Evolutionary conservation across 768 basidiomycete genomes (phyloP).

Genomic region (Cyclocybe cylindracea): DNA sequence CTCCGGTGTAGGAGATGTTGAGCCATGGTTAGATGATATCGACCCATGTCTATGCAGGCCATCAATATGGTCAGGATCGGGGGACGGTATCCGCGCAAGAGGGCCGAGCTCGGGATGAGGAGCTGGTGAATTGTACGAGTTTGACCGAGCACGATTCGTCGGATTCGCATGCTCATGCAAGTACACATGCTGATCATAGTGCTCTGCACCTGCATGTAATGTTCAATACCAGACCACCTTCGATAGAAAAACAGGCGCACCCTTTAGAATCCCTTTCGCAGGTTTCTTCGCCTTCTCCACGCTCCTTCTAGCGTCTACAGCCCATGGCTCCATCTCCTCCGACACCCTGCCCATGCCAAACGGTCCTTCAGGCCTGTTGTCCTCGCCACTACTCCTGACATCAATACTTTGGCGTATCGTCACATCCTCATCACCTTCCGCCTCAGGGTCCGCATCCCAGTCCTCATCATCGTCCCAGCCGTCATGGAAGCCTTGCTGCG

Average conservation of each 20-base stretch:
- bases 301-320: slow-evolving; percentile 69
- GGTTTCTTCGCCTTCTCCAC: slow-evolving; percentile 67
- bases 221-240: not conserved
- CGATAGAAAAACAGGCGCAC: slow-evolving; percentile 45
- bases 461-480: slow-evolving; percentile 83
- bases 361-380: slow-evolving; percentile 29
- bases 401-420: slow-evolving; percentile 70
- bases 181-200: slow-evolving; percentile 66
- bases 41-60: slow-evolving; percentile 75
- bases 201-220: slow-evolving; percentile 55
- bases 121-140: slow-evolving; percentile 73
- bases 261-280: slow-evolving; percentile 86
- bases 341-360: slow-evolving; percentile 6
- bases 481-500: slow-evolving; percentile 45
- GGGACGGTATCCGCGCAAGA: slow-evolving; percentile 77
- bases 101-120: slow-evolving; percentile 65
- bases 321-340: slow-evolving; percentile 66
- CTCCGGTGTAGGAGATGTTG: slow-evolving; percentile 21
- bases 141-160: slow-evolving; percentile 66
- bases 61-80: slow-evolving; percentile 85
- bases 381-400: slow-evolving; percentile 46
- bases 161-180: slow-evolving; percentile 45
- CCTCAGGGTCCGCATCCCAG: slow-evolving; percentile 62
- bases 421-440: slow-evolving; percentile 68
- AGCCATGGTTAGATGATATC: slow-evolving; percentile 48